phyloP scores from a whole-genome alignment of 805 yeast genomes.

The Ogataea methanolica region DNA sequence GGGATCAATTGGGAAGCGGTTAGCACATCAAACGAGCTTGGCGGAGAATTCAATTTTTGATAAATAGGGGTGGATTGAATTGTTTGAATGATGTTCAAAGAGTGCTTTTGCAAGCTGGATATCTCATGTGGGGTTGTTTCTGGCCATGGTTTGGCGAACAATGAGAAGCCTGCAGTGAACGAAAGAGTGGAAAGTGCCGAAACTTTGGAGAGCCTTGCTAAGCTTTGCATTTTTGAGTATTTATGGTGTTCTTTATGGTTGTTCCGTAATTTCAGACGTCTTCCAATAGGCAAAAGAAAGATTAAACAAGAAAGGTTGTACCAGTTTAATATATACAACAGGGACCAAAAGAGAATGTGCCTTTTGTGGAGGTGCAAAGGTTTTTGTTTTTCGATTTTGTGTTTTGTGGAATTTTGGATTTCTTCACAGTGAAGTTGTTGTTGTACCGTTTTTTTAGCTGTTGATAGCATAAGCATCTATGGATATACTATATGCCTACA shows the following conservation, averaged over 20 bases:
- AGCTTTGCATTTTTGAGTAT: not conserved
- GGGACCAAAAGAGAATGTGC: too few relatives aligned
- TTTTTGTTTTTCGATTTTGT: too few relatives aligned
- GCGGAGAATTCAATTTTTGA: constrained; percentile 13
- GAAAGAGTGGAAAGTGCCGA: constrained; percentile 12
- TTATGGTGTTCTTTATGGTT: too few relatives aligned
- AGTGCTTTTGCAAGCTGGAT: constrained; percentile 16
- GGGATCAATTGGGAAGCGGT: constrained; percentile 48
- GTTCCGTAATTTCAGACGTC: too few relatives aligned
- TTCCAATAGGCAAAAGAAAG: too few relatives aligned
- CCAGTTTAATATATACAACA: too few relatives aligned
- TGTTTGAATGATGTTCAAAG: constrained; percentile 21
- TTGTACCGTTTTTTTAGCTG: not conserved
- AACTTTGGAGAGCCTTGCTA: constrained; percentile 4
- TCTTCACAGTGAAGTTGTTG: too few relatives aligned
- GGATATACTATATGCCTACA: too few relatives aligned
- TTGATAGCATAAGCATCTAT: not conserved
- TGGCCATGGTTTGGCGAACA: constrained; percentile 31
- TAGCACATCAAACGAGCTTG: constrained; percentile 22
- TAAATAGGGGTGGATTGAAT: constrained; percentile 27
- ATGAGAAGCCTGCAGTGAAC: constrained; percentile 26
- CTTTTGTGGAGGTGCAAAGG: too few relatives aligned
- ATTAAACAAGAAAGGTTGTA: too few relatives aligned
- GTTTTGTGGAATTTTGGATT: too few relatives aligned
- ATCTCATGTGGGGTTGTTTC: constrained; percentile 9